Conservation (phyloP, 257 asterid genomes). For the Solanum chilense region DNA sequence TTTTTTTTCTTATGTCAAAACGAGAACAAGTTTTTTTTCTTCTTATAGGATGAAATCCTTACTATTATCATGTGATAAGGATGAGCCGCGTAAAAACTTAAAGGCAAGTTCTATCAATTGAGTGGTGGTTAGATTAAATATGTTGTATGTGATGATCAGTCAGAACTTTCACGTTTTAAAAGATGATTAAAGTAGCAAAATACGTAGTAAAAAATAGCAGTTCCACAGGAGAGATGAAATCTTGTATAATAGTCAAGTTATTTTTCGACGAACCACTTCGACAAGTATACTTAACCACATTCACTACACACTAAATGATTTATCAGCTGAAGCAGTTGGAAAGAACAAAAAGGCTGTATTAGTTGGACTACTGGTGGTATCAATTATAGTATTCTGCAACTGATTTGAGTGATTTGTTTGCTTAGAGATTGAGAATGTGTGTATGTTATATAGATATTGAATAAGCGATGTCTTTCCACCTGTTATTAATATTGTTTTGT, state of each 20-base stretch:
- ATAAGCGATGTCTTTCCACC: not conserved
- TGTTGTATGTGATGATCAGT: not conserved
- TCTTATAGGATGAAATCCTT: not conserved
- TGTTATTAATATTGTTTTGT: not conserved
- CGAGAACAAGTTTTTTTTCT: no score
- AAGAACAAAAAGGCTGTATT: not conserved
- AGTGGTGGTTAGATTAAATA: not conserved
- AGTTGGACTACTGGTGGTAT: not conserved
- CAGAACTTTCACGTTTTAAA: no score
- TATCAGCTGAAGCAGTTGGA: not conserved
- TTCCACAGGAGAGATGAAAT: not conserved
- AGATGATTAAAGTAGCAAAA: not conserved
- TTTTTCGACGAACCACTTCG: not conserved
- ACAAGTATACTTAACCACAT: not conserved
- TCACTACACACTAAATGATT: not conserved
- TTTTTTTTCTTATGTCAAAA: not conserved
- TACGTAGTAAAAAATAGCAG: no score
- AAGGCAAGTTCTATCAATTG: not conserved
- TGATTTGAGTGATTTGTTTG: not conserved
- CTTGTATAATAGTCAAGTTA: not conserved
- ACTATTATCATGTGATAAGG: not conserved
- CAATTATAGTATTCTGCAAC: not conserved
- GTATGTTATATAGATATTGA: not conserved
- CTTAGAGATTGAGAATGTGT: not conserved
- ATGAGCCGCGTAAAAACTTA: not conserved